Base-by-base conservation (phyloP, 2,329 filamentous ascomycete genomes). In the Fusarium sp. region DNA sequence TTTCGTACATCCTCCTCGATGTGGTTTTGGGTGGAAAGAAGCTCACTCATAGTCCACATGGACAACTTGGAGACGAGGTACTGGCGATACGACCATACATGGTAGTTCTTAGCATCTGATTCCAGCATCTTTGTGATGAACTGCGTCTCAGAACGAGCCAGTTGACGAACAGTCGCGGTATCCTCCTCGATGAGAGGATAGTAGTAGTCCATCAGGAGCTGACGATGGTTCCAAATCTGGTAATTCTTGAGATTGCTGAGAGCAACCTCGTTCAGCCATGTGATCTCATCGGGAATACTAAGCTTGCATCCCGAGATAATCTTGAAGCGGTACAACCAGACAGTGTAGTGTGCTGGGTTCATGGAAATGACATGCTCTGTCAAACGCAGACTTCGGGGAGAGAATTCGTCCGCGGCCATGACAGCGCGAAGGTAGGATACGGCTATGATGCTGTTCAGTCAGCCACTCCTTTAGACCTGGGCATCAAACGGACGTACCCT, bases 301-400 rank as follows among this genome's bases (percentile, higher is more conserved):
- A 91, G 86, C 52, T 88, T 82, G 31, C 97, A 85, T 7, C 89
- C 86, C 72, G 92, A 88, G 54, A 98, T 83, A 59, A 92, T 93
- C 78, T 92, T 90, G 75, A 95, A 94, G 69, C 96, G 93, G 85
- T 97, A 99, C 27, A 98, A 90, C 96, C 96, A 99, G 69, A 98
- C 95, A 21, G 96, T 99, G 84, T 99, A 99, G 84, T 99, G 96
- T 2, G 96, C 95, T 21, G 96, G 93, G 82, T 99, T 99, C 88
- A 98, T 91, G 67, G 87, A 86, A 79, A 99, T 98, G 79, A 99
- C 91, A 82, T 95, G 91, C 79, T 94, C 92, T 9, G 96, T 99
- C 70, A 99, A 89, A 37, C 86, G 88, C 46, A 99, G 87, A 39
- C 91, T 93, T 52, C 96, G 89, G 27, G 91, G 88, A 29, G 93